Evolutionary conservation across 2,329 filamentous ascomycete species (phyloP).

Genomic region (Sclerotinia trifoliorum): DNA sequence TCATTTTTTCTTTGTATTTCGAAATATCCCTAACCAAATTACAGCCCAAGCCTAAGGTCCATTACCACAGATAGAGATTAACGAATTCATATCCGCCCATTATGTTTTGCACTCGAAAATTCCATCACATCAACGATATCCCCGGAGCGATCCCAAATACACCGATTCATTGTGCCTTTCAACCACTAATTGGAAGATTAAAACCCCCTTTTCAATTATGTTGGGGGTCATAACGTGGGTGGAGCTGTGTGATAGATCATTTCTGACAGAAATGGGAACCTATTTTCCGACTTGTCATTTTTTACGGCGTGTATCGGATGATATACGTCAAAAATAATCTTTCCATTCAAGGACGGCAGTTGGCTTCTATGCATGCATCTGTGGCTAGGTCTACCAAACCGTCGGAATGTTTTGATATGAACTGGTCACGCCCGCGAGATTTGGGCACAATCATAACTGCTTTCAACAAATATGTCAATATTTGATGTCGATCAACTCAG

Average conservation of each 20-base stretch:
- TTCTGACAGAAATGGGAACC: background rate
- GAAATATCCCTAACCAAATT: background rate
- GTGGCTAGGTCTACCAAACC: constrained; percentile 2
- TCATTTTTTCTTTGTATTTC: background rate
- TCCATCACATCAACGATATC: background rate
- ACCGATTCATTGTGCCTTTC: background rate
- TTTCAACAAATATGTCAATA: background rate
- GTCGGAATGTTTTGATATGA: background rate
- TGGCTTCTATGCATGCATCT: background rate
- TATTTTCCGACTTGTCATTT: constrained; percentile 2
- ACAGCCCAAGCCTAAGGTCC: background rate
- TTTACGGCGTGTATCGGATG: constrained; percentile 2
- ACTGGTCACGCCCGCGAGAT: background rate
- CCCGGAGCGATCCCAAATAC: background rate
- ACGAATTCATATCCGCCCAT: background rate
- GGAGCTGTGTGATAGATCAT: background rate
- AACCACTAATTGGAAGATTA: background rate
- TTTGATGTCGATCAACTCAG: background rate
- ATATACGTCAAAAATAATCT: background rate
- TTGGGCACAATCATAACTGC: background rate
- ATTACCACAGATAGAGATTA: background rate
- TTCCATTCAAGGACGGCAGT: background rate
- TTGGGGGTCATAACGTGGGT: background rate
- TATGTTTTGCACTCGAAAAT: background rate
- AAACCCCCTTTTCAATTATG: background rate